Evolutionary conservation across 495 filamentous ascomycete species (phyloP).

Genomic region (Aspergillus mulundensis): DNA sequence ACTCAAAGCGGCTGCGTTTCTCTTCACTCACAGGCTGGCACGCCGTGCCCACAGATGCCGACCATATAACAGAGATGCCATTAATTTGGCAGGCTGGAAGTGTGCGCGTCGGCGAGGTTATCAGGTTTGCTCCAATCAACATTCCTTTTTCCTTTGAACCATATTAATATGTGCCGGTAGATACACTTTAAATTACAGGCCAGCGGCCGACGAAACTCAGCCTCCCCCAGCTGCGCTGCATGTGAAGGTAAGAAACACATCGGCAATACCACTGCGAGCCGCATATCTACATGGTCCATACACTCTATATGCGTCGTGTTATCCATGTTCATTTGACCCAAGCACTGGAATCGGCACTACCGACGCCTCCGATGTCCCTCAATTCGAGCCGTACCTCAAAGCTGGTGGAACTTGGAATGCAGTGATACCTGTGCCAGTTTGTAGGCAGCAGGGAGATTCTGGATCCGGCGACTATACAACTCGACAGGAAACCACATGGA

Average conservation of each 20-base stretch:
- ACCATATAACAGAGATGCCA: conserved; percentile 59
- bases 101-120: conserved; percentile 88
- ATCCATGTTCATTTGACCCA: conserved; percentile 74
- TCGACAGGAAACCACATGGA: conserved; percentile 67
- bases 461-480: conserved; percentile 12
- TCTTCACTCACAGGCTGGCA: conserved; percentile 42
- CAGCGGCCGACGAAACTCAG: conserved; percentile 79
- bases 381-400: conserved; percentile 95
- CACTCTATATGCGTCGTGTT: conserved; percentile 79
- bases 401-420: conserved; percentile 83
- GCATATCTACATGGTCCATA: conserved; percentile 97
- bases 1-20: conserved; percentile 25
- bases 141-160: not conserved
- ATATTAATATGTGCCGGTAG: conserved; percentile 29
- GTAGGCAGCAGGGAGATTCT: conserved; percentile 21
- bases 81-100: conserved; percentile 83
- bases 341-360: conserved; percentile 64
- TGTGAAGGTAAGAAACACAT: conserved; percentile 88
- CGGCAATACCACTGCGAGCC: conserved; percentile 81
- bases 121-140: conserved; percentile 48
- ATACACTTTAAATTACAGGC: conserved; percentile 92
- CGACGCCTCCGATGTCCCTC: conserved; percentile 61
- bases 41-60: conserved; percentile 17
- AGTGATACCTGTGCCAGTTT: conserved; percentile 68
- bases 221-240: conserved; percentile 74